Evolutionary conservation across 1,284 basidiomycete species (phyloP).

Genomic region (Trichosporon sp.): DNA sequence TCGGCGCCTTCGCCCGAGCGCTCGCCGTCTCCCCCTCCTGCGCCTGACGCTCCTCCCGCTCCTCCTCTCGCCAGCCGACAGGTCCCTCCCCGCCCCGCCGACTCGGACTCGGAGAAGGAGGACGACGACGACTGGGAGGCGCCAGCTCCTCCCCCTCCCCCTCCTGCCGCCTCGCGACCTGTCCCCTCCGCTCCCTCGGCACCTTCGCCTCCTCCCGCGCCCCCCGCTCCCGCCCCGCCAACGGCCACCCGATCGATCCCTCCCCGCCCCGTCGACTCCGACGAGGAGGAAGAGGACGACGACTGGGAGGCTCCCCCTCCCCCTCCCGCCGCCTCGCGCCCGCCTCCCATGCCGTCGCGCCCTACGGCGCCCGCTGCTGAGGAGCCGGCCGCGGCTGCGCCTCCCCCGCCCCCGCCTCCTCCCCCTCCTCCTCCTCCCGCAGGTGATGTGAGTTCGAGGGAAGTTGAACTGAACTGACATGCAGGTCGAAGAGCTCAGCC

Average conservation of each 20-base stretch:
- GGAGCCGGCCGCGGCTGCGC: constrained; percentile 5
- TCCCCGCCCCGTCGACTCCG: constrained; percentile 29
- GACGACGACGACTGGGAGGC: constrained; percentile 34
- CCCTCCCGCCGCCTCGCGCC: constrained; percentile 23
- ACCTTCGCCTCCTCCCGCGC: constrained; percentile 27
- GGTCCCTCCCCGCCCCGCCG: constrained; percentile 27
- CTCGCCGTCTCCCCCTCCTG: constrained; percentile 28
- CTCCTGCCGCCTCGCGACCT: constrained; percentile 13
- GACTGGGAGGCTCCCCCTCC: constrained; percentile 37
- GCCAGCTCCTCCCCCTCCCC: constrained; percentile 19
- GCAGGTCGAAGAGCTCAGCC: constrained; percentile 40
- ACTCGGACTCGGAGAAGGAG: constrained; percentile 35
- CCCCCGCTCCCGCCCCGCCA: constrained; percentile 20
- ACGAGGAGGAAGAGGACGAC: constrained; percentile 33
- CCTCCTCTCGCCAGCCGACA: constrained; percentile 15
- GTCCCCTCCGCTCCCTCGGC: constrained; percentile 33
- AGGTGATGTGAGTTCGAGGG: constrained; percentile 38
- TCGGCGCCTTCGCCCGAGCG: constrained; percentile 29
- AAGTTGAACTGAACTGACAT: constrained; percentile 9
- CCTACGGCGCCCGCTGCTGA: constrained; percentile 7
- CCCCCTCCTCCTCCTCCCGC: constrained; percentile 42
- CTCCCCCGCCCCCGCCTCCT: constrained; percentile 26
- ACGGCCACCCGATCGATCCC: constrained; percentile 20
- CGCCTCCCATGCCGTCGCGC: constrained; percentile 20
- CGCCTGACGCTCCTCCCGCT: constrained; percentile 33